A percentile compares a stretch with the other conserved stretches of the same genome.
These are phyloP conservation scores for Symbiodinium natans DNA, from an alignment of 73 alveolate genomes.

Conservation along the genomic window DNA sequence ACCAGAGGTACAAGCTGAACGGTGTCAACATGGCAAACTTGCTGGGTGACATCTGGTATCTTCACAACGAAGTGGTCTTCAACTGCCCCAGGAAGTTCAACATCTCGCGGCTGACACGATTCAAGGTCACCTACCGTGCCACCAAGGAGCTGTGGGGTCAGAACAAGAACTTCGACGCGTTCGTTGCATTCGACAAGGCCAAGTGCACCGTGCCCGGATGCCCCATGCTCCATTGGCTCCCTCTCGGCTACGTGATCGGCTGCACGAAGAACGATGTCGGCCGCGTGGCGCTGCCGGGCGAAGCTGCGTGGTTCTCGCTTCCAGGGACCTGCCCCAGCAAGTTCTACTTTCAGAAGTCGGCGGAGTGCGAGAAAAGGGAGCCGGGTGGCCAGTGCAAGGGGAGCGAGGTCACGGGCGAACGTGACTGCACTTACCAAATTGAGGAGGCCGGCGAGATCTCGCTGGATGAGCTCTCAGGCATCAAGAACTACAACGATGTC, in stretches of 20 bases:
- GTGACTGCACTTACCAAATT: slow-evolving; percentile 54
- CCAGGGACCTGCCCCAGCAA: slow-evolving; percentile 94
- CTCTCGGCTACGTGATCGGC: slow-evolving; percentile 76
- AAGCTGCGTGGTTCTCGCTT: slow-evolving; percentile 85
- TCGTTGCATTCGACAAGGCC: slow-evolving; percentile 93
- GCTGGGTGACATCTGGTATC: slow-evolving; percentile 63
- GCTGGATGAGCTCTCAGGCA: slow-evolving; percentile 81
- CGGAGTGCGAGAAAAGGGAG: slow-evolving; percentile 25
- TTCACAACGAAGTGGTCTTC: too few species aligned
- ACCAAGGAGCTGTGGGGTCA: slow-evolving; percentile 84
- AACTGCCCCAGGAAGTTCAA: slow-evolving; percentile 86
- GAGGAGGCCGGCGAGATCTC: slow-evolving; percentile 90
- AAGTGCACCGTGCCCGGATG: slow-evolving; percentile 92
- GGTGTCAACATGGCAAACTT: slow-evolving; percentile 89
- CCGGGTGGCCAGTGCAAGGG: slow-evolving; percentile 90
- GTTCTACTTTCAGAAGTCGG: slow-evolving; percentile 84
- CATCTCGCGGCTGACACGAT: slow-evolving; percentile 72
- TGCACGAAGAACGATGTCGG: slow-evolving; percentile 89
- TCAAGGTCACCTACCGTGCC: slow-evolving; percentile 79
- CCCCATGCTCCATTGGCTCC: slow-evolving; percentile 67
- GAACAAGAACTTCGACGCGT: slow-evolving; percentile 57
- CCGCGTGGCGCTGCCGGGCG: slow-evolving; percentile 87
- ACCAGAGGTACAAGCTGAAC: slow-evolving; percentile 82
- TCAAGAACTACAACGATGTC: slow-evolving; percentile 92
- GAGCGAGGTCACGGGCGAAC: slow-evolving; percentile 37